Evolutionary conservation across 2,329 filamentous ascomycete genomes (phyloP).

Genomic region (Trichoderma sp.): DNA sequence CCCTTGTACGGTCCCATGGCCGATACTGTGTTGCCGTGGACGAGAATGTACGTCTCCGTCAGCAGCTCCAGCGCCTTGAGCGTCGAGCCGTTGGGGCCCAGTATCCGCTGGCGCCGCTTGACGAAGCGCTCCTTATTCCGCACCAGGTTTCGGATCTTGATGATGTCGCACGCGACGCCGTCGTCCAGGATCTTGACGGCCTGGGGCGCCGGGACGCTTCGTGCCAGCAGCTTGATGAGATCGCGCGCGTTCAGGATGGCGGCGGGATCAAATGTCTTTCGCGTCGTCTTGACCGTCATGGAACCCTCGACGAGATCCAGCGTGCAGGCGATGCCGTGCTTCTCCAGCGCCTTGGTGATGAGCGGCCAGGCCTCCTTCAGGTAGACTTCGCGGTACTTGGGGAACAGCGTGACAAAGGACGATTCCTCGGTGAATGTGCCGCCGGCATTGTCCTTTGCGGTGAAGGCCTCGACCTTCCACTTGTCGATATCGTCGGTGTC

Average conservation of each 20-base stretch:
- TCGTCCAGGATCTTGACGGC: constrained; percentile 95
- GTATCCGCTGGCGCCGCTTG: constrained; percentile 88
- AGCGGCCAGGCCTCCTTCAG: constrained; percentile 91
- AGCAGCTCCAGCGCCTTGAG: constrained; percentile 92
- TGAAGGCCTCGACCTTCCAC: constrained; percentile 91
- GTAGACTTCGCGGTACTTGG: constrained; percentile 95
- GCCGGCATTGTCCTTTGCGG: constrained; percentile 78
- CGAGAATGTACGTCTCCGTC: constrained; percentile 88
- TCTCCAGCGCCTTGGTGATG: constrained; percentile 84
- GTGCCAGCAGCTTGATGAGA: constrained; percentile 87
- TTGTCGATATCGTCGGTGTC: constrained; percentile 97
- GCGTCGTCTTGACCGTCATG: constrained; percentile 95
- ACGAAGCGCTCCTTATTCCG: constrained; percentile 94
- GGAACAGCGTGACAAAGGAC: constrained; percentile 84
- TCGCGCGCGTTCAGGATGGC: constrained; percentile 93
- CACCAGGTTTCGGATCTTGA: constrained; percentile 91
- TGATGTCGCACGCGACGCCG: constrained; percentile 87
- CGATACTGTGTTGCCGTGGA: constrained; percentile 94
- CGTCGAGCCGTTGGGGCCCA: constrained; percentile 89
- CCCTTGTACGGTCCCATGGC: constrained; percentile 93
- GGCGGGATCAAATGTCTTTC: constrained; percentile 88
- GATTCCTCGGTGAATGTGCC: constrained; percentile 93
- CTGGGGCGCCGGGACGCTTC: constrained; percentile 90
- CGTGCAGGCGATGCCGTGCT: constrained; percentile 84
- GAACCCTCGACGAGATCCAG: constrained; percentile 93